Base-by-base conservation (phyloP, 345 rosid species). In the Tarenaya hassleriana region DNA sequence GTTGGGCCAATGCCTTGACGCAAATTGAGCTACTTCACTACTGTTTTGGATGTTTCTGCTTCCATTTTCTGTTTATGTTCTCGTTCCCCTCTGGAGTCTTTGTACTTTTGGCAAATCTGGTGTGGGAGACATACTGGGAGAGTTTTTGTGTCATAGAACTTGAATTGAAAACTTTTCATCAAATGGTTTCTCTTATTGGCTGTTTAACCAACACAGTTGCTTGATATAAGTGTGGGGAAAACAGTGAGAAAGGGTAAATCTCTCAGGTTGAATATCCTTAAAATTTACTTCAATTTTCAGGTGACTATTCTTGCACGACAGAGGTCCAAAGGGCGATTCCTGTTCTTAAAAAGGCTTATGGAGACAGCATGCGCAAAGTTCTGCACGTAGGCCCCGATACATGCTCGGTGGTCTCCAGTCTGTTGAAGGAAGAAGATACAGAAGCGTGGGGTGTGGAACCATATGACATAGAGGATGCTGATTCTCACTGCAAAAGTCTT, bases 361-460 rank as follows among this genome's bases (percentile, higher is more conserved):
- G 97, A 50, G 97, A 88, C 60, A 71, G 75, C 64, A 94, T 94
- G 97, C 91, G 38, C 62, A 88, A 83, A 69, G 94, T 94, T 56
- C 67, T 94, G 75, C 97, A 94, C 20, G 77, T 94, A 17, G 99
- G 99, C 37, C 99, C 99, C 35, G 95, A 94, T 46, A 68, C 97
- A 48, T 94, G 99, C 64, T 77, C 95, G 7, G 84, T 84, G 62
- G 94, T 88, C 58, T 83, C 95, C 44, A 72, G 66, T 51, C 75
- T 94, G 38, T 63, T 86, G 60, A 82, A 86, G 75, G 95, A 83
- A 76, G 87, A 83, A 55, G 94, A 86, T 65, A 83, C 82, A 15
- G 97, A 94, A 74, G 91, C 88, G 8, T 88, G 99, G 99, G 97
- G 99, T 32, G 78, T 88, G 18, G 99, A 94, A 64, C 99, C 99